Percentiles rank a stretch among this genome's conserved stretches.
Conservation (phyloP, 768 basidiomycete species). For the Filobasidium wieringae region DNA sequence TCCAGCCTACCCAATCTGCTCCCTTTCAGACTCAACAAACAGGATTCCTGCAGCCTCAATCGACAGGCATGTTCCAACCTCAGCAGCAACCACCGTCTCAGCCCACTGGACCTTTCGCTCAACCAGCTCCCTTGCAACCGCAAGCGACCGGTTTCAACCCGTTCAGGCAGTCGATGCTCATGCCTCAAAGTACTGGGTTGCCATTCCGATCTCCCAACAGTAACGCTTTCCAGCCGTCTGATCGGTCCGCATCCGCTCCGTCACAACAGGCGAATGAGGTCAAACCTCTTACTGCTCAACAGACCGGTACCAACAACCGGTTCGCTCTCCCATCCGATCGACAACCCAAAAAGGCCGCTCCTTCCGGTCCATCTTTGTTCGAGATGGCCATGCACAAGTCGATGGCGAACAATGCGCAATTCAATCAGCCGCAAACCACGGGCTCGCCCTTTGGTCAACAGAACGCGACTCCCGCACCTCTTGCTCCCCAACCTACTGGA, state of each 20-base stretch:
- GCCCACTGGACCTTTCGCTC: slow-evolving; percentile 42
- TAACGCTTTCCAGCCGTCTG: not conserved
- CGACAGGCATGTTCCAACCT: slow-evolving; percentile 13
- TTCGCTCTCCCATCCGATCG: slow-evolving; percentile 60
- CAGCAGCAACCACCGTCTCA: slow-evolving; percentile 25
- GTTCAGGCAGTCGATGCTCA: slow-evolving; percentile 66
- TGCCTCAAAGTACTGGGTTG: slow-evolving; percentile 54
- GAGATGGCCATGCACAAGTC: slow-evolving; percentile 4
- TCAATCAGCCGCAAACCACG: not conserved
- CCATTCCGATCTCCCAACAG: slow-evolving; percentile 41
- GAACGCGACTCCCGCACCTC: slow-evolving; percentile 14
- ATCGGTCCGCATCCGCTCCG: not conserved
- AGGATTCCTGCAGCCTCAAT: slow-evolving; percentile 39
- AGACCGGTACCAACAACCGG: slow-evolving; percentile 90
- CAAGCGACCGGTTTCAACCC: slow-evolving; percentile 58
- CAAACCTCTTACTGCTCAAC: slow-evolving; percentile 67
- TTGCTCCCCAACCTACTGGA: slow-evolving; percentile 47
- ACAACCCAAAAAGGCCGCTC: not conserved
- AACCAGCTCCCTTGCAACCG: slow-evolving; percentile 37
- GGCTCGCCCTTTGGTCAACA: not conserved
- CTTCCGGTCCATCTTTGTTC: slow-evolving; percentile 9
- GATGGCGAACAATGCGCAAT: not conserved
- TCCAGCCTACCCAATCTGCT: slow-evolving; percentile 1
- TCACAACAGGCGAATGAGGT: slow-evolving; percentile 34
- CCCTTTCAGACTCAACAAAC: slow-evolving; percentile 54